phyloP scores from a whole-genome alignment of 2,329 filamentous ascomycete species.

The Thelonectria rubi region DNA sequence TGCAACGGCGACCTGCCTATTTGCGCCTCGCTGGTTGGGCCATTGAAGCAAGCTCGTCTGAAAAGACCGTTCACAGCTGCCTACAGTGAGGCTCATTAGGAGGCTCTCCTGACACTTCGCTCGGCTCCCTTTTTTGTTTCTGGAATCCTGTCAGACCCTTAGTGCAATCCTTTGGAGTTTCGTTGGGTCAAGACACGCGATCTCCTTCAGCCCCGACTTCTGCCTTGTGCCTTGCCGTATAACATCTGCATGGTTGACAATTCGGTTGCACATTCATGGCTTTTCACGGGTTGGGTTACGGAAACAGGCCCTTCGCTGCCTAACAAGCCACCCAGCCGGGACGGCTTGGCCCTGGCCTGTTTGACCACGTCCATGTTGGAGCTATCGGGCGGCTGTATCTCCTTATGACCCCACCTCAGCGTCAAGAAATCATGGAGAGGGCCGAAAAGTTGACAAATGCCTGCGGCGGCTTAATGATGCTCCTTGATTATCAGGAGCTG shows the following conservation, averaged over 20 bases:
- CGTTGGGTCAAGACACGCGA: slow-evolving; percentile 11
- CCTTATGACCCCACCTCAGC: not conserved
- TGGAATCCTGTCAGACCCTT: slow-evolving; percentile 18
- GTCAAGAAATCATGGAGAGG: not conserved
- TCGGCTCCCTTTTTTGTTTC: not conserved
- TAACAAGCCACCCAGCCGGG: slow-evolving; percentile 4
- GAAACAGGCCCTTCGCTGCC: not conserved
- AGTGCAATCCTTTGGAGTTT: slow-evolving; percentile 11
- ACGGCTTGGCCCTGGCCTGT: not conserved
- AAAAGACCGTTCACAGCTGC: slow-evolving; percentile 8
- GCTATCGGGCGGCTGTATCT: not conserved
- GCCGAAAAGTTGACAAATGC: not conserved
- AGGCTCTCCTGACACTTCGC: not conserved
- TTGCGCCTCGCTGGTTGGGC: not conserved
- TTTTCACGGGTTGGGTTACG: not conserved
- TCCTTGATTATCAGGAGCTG: not conserved
- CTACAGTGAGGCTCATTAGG: slow-evolving; percentile 3
- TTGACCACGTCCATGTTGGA: not conserved
- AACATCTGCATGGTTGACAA: not conserved
- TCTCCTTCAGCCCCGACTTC: not conserved
- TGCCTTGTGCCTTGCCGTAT: not conserved
- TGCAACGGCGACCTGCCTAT: not conserved
- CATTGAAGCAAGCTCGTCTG: not conserved
- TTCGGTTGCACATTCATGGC: not conserved
- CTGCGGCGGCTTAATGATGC: not conserved